These are phyloP conservation scores for Tremella fuciformis DNA, from an alignment of 768 basidiomycete species.

Conservation along the genomic window DNA sequence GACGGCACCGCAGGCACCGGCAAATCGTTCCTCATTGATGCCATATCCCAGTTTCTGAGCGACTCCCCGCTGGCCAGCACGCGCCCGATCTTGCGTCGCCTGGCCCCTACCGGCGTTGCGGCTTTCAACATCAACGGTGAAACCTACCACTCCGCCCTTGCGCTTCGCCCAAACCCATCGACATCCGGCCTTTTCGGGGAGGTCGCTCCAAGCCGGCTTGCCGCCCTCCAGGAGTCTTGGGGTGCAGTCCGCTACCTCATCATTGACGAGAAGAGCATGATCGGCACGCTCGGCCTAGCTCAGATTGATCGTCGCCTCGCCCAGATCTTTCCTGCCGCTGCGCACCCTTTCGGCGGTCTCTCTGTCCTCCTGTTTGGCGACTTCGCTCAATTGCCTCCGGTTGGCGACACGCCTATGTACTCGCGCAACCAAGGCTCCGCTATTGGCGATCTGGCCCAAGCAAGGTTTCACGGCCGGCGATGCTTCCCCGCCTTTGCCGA, in stretches of 20 bases:
- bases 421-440: not conserved
- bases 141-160: slow-evolving; percentile 10
- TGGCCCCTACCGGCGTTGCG: slow-evolving; percentile 11
- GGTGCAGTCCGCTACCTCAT: not conserved
- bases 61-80: not conserved
- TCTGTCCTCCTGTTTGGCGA: not conserved
- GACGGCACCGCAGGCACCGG: slow-evolving; percentile 15
- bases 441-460: not conserved
- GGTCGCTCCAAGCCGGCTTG: not conserved
- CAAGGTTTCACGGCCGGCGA: not conserved
- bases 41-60: slow-evolving; percentile 4
- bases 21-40: slow-evolving; percentile 13
- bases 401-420: not conserved
- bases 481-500: not conserved
- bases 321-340: not conserved
- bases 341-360: slow-evolving; percentile 1
- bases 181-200: not conserved
- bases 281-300: not conserved
- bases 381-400: not conserved
- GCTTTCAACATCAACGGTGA: slow-evolving; percentile 12
- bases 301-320: not conserved
- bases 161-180: not conserved
- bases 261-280: slow-evolving; percentile 12
- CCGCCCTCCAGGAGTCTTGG: slow-evolving; percentile 3
- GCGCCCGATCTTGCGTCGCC: not conserved